phyloP scores from a whole-genome alignment of 1,139 yeast species.

The Pichia sp. region DNA sequence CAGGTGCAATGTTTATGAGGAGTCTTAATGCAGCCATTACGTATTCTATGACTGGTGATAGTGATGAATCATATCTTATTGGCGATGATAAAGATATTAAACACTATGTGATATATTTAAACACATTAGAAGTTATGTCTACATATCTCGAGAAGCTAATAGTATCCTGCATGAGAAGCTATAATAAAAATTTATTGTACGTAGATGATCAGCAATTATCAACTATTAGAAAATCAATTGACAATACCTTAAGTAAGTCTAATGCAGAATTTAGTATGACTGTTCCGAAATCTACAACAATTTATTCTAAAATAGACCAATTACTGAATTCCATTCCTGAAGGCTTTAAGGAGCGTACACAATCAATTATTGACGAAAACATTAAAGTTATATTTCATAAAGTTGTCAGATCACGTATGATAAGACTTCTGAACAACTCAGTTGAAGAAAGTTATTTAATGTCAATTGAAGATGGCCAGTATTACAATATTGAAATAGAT shows the following conservation, averaged over 20 bases:
- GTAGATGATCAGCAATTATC: conserved; percentile 26
- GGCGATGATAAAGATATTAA: conserved; percentile 37
- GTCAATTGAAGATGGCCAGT: conserved; percentile 24
- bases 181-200: conserved; percentile 24
- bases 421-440: conserved; percentile 45
- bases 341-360: conserved; percentile 36
- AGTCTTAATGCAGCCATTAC: conserved; percentile 30
- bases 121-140: conserved; percentile 54
- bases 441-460: conserved; percentile 47
- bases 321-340: conserved; percentile 33
- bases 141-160: conserved; percentile 48
- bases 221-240: conserved; percentile 18
- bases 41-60: conserved; percentile 29
- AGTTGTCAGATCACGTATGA: conserved; percentile 45
- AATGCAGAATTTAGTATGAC: conserved; percentile 16
- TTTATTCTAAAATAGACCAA: conserved; percentile 22
- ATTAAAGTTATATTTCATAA: conserved; percentile 53
- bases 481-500: conserved; percentile 29
- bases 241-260: conserved; percentile 8
- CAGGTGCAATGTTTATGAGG: conserved; percentile 28
- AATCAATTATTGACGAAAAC: conserved; percentile 46
- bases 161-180: conserved; percentile 20
- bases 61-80: conserved; percentile 18
- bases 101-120: conserved; percentile 40
- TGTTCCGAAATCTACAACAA: conserved; percentile 17